Base-by-base conservation (phyloP, 228 moss, liverwort and hornwort species). In the Sphagnum fallax region DNA sequence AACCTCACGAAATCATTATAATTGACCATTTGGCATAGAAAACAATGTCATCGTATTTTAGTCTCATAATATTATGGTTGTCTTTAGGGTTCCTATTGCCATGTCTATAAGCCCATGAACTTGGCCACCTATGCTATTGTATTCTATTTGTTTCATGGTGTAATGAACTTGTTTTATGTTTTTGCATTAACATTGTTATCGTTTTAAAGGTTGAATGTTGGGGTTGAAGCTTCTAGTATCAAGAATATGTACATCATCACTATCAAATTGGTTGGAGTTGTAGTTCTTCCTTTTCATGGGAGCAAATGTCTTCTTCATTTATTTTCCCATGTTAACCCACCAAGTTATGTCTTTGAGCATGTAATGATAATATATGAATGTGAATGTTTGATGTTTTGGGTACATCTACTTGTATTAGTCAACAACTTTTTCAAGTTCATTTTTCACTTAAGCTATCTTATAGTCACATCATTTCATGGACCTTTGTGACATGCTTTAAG, bases 321-420 rank as follows among this genome's bases (percentile, higher is more conserved):
- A 1, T 55, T 55, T 8, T 55, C 0, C 9, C 0, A 55, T 12
- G 8, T 66, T 51, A 4, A 16, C 66, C 66, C 66, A 66, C 13
- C 16, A 51, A 52, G 66, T 49, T 6, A 66, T 51, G 5, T 66
- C 51, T 16, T 66, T 66, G 8, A 66, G 51, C 4, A 66, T 12
- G 6, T 50, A 51, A 49, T 15, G 16, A 10, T 51, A 66, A 51
- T 66, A 51, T 12, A 66, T 66, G 51, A 16, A 66, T 10, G 51
- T 51, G 51, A 66, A 66, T 0, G 49, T 13, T 5, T 50, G 51
- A 8, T 66, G 49, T 10, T 66, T 66, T 12, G 66, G 66, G 66
- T 66, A 51, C 1, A 52, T 66, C 14, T 5, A 50, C 66, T 50
- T 66, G 66, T 66, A 66, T 15, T 52, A 16, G 13, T 66, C 66